Base-by-base conservation (phyloP, 768 basidiomycete genomes). In the Suillus sp. region DNA sequence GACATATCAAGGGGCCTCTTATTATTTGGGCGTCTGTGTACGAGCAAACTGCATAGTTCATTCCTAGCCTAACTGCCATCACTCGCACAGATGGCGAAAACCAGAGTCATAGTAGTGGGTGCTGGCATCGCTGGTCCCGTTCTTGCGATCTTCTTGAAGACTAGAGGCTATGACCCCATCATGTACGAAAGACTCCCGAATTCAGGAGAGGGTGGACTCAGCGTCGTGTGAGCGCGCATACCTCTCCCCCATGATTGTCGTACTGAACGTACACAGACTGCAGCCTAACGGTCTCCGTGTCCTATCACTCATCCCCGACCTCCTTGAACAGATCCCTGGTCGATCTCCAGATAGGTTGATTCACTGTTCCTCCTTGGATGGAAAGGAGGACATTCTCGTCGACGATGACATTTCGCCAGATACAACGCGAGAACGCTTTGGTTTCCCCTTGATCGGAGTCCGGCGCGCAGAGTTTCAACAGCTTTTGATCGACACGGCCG, bases 81-180 rank as follows among this genome's bases (percentile, higher is more conserved):
- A 38, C 25, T 25, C 27, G 16, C 16, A 35, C 22, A 56, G 55
- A 64, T 62, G 60, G 16, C 48, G 11, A 43, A 30, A 11, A 71
- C 74, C 22, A 78, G 72, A 65, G 75, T 80, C 34, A 74, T 79
- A 62, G 71, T 80, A 53, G 74, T 75, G 10, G 79, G 79, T 25
- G 71, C 71, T 22, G 79, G 79, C 4, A 74, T 80, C 42, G 78
- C 77, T 13, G 80, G 80, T 14, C 77, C 79, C 18, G 74, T 78
- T 3, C 74, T 81, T 43, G 78, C 77, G 1, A 69, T 77, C 30
- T 70, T 78, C 16, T 71, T 81, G 35, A 78, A 76, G 60, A 66
- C 68, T 27, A 75, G 77, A 60, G 78, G 78, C 16, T 80, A 77
- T 62, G 67, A 74, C 3, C 77, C 78, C 10, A 67, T 79, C 53